Base-by-base conservation (phyloP, 352 stramenopile species). In the Globisporangium spinosum region DNA sequence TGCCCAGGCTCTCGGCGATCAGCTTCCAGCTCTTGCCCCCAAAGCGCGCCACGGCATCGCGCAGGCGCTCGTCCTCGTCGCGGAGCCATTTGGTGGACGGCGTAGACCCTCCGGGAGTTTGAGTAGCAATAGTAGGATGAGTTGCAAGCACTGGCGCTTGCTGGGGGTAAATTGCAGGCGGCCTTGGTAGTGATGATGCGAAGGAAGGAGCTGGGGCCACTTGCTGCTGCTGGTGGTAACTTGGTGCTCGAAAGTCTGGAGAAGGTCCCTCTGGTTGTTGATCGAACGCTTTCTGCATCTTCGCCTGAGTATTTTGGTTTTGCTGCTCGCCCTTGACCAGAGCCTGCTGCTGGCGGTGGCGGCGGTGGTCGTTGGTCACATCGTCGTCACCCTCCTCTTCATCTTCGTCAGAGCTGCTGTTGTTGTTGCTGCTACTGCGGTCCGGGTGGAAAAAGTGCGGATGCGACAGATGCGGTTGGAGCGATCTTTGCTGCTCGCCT, bases 1-100 rank as follows among this genome's bases (percentile, higher is more conserved):
- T 91, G 22, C 91, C 89, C 29, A 98, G 72, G 32, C 89, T 81
- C 71, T 97, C 87, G 22, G 94, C 91, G 63, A 98, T 96, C 68
- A 93, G 86, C 72, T 98, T 98, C 96, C 96, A 98, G 71, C 98
- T 98, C 49, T 97, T 97, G 54, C 93, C 89, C 20, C 93, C 93
- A 64, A 98, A 94, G 23, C 85, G 81, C 45, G 94, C 78, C 10
- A 98, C 95, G 13, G 94, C 86, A 23, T 94, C 79, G 38, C 89
- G 84, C 27, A 98, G 80, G 20, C 80, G 75, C 17, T 95, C 81
- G 65, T 98, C 94, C 79, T 98, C 94, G 25, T 98, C 90, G n/a
- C 84, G 82, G 10, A 90, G 79, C 94, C 94, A 98, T 62, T 89
- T 89, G 29, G 75, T 81, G 3, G 82, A 70, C 20, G 67, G 73